These are phyloP conservation scores for Flammula alnicola DNA, from an alignment of 1,284 basidiomycete species.

Conservation along the genomic window DNA sequence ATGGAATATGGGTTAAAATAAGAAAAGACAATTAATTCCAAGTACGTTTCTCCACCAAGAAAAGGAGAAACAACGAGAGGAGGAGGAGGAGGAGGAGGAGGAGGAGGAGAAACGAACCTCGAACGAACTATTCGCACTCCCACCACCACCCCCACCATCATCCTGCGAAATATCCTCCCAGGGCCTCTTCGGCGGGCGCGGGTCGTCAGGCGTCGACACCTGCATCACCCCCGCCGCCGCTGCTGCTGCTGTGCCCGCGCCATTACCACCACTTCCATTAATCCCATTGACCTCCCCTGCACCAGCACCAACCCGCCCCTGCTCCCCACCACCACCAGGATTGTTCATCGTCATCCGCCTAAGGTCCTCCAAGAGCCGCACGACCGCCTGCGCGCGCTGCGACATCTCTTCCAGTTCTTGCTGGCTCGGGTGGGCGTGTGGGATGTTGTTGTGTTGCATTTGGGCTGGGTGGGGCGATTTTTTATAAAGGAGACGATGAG, in stretches of 20 bases:
- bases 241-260: slow-evolving; percentile 22
- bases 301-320: too few species aligned
- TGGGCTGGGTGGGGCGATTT: too few species aligned
- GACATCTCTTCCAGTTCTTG: slow-evolving; percentile 71
- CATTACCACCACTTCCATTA: slow-evolving; percentile 35
- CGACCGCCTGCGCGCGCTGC: slow-evolving; percentile 61
- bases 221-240: slow-evolving; percentile 32
- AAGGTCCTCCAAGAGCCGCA: slow-evolving; percentile 68
- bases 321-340: too few species aligned
- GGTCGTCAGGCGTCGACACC: slow-evolving; percentile 40
- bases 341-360: slow-evolving; percentile 44
- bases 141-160: too few species aligned
- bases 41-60: too few species aligned
- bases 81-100: too few species aligned
- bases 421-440: slow-evolving; percentile 53
- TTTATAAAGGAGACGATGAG: too few species aligned
- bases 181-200: slow-evolving; percentile 71
- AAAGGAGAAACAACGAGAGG: too few species aligned
- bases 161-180: slow-evolving; percentile 73
- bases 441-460: slow-evolving; percentile 46
- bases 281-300: too few species aligned
- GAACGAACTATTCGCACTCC: slow-evolving; percentile 26
- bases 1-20: too few species aligned
- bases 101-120: slow-evolving; percentile 29
- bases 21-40: too few species aligned